phyloP scores from a whole-genome alignment of 2,329 filamentous ascomycete genomes.

The Colletotrichum sp. region DNA sequence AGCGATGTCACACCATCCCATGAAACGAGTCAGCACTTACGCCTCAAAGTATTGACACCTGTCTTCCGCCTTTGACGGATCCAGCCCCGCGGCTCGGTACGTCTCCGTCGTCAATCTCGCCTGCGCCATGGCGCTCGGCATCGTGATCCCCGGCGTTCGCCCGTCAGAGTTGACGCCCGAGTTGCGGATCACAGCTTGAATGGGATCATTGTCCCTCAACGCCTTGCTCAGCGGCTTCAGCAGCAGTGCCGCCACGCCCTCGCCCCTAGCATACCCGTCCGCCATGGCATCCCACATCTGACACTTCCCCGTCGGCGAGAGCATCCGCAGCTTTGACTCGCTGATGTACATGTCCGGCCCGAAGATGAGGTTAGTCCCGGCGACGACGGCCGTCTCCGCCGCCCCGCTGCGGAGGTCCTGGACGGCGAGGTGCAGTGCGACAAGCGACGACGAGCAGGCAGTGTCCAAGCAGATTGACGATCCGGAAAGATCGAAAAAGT shows the following conservation, averaged over 20 bases:
- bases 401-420: slow-evolving; percentile 38
- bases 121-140: slow-evolving; percentile 38
- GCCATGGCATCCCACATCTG: slow-evolving; percentile 33
- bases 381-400: slow-evolving; percentile 30
- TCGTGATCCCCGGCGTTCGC: slow-evolving; percentile 49
- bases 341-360: slow-evolving; percentile 6
- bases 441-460: slow-evolving; percentile 49
- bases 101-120: slow-evolving; percentile 31
- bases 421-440: slow-evolving; percentile 45
- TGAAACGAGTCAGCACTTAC: slow-evolving; percentile 36
- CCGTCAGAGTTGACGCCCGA: slow-evolving; percentile 48
- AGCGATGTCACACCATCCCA: slow-evolving; percentile 2
- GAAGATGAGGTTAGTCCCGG: slow-evolving; percentile 29
- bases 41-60: slow-evolving; percentile 40
- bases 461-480: slow-evolving; percentile 48
- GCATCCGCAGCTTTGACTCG: slow-evolving; percentile 22
- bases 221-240: slow-evolving; percentile 56
- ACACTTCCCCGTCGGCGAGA: slow-evolving; percentile 24
- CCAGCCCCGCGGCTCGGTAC: slow-evolving; percentile 28
- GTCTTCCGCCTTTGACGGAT: slow-evolving; percentile 32
- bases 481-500: slow-evolving; percentile 43
- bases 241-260: slow-evolving; percentile 54
- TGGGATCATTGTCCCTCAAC: slow-evolving; percentile 40
- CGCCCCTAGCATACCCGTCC: slow-evolving; percentile 39
- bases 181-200: slow-evolving; percentile 39